These are phyloP conservation scores for Penicillium goetzii DNA, from an alignment of 495 filamentous ascomycete species.

Conservation along the genomic window DNA sequence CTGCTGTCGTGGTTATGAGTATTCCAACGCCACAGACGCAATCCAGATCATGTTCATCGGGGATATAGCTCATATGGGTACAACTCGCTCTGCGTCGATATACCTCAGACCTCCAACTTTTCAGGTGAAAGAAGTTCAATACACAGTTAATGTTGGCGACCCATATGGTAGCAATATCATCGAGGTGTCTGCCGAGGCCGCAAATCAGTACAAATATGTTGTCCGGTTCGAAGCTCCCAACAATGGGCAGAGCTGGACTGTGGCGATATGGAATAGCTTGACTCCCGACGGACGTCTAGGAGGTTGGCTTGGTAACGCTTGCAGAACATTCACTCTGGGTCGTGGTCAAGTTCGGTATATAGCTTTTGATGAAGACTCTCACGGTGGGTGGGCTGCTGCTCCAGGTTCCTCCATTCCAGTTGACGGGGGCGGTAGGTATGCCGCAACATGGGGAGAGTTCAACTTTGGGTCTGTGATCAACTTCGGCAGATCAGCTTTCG, in stretches of 20 bases:
- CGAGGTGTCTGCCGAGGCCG: not conserved
- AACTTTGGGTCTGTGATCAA: constrained; percentile 5
- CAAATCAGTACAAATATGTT: constrained; percentile 6
- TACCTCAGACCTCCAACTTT: not conserved
- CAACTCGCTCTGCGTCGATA: not conserved
- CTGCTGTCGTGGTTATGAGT: not conserved
- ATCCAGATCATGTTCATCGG: not conserved
- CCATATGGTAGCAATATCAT: constrained; percentile 10
- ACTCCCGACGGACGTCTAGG: not conserved
- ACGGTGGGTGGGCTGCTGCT: constrained; percentile 5
- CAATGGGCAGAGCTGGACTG: not conserved
- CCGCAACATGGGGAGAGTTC: constrained; percentile 10
- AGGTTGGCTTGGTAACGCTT: constrained; percentile 8
- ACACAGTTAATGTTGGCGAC: not conserved
- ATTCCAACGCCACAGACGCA: not conserved
- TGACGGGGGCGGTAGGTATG: not conserved
- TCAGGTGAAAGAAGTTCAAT: not conserved
- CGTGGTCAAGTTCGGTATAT: constrained; percentile 1
- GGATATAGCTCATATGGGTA: not conserved
- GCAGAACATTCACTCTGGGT: constrained; percentile 1
- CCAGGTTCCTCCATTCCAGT: not conserved
- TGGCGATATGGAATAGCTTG: constrained; percentile 10
- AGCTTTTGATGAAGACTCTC: constrained; percentile 6
- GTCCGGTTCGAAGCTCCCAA: not conserved
- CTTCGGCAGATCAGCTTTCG: not conserved